Conservation (phyloP, 805 yeast genomes). For the Yamadazyma nakazawae region DNA sequence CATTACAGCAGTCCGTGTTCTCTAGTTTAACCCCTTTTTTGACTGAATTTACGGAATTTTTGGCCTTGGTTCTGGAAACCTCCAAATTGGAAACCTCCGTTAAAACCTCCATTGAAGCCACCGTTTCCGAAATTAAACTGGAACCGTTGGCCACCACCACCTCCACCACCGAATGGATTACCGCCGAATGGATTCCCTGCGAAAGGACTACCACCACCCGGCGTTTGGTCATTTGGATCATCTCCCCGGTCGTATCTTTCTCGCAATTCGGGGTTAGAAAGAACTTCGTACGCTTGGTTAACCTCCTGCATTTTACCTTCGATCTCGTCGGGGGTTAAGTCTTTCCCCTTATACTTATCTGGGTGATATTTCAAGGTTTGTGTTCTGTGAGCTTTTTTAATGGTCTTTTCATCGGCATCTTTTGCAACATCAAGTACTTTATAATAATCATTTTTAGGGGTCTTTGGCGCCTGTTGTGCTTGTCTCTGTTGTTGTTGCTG, state of each 20-base stretch:
- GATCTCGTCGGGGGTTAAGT: constrained; percentile 61
- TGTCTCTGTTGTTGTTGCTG: constrained; percentile 45
- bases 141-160: constrained; percentile 10
- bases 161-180: constrained; percentile 7
- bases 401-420: constrained; percentile 66
- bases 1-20: background rate
- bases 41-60: constrained; percentile 14
- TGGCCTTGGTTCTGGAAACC: constrained; percentile 12
- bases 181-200: constrained; percentile 4
- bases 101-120: constrained; percentile 3
- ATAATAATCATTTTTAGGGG: constrained; percentile 67
- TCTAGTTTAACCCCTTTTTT: constrained; percentile 1
- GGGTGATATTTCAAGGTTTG: constrained; percentile 85
- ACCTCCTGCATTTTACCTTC: constrained; percentile 87
- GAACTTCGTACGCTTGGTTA: constrained; percentile 87
- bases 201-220: constrained; percentile 12
- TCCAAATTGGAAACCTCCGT: constrained; percentile 12
- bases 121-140: constrained; percentile 15
- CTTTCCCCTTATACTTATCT: constrained; percentile 75
- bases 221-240: constrained; percentile 44
- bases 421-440: constrained; percentile 66
- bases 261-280: constrained; percentile 63
- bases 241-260: constrained; percentile 65
- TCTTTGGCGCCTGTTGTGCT: constrained; percentile 26
- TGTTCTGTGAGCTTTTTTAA: constrained; percentile 77